Percentiles rank a stretch among this genome's conserved stretches.
Conservation (phyloP, 768 basidiomycete species). For the Saitozyma podzolica region DNA sequence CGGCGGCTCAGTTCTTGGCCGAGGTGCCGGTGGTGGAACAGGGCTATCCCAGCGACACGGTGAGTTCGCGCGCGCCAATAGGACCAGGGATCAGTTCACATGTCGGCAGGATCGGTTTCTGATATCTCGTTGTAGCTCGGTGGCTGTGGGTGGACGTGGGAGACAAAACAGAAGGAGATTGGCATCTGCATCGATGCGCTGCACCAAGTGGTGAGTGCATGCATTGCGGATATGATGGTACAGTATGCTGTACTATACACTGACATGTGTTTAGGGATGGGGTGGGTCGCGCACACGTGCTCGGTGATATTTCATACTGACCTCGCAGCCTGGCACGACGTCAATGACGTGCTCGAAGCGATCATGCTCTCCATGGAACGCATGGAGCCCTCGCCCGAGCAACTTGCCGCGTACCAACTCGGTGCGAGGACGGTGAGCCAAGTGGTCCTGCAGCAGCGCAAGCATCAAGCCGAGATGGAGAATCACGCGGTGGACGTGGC, state of each 20-base stretch:
- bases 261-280: constrained; percentile 20
- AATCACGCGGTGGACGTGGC: neutral
- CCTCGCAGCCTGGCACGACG: constrained; percentile 30
- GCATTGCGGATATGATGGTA: neutral
- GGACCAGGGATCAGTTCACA: neutral
- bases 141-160: constrained; percentile 40
- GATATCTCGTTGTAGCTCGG: constrained; percentile 15
- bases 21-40: constrained; percentile 37
- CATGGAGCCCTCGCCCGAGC: constrained; percentile 24
- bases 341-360: constrained; percentile 21
- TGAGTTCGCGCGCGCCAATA: constrained; percentile 2
- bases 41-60: constrained; percentile 32
- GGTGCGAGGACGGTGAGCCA: neutral
- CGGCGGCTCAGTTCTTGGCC: constrained; percentile 26
- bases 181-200: constrained; percentile 25
- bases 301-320: neutral
- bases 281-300: constrained; percentile 11
- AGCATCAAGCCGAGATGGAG: neutral
- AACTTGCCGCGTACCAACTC: constrained; percentile 3
- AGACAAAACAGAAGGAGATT: constrained; percentile 26
- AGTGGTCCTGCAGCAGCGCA: neutral
- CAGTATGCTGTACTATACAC: neutral
- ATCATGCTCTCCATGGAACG: constrained; percentile 36
- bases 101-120: neutral
- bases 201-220: constrained; percentile 33